Percentiles rank a stretch among this genome's conserved stretches.
phyloP scores from a whole-genome alignment of 257 asterid genomes.

The Primulina eburnea region DNA sequence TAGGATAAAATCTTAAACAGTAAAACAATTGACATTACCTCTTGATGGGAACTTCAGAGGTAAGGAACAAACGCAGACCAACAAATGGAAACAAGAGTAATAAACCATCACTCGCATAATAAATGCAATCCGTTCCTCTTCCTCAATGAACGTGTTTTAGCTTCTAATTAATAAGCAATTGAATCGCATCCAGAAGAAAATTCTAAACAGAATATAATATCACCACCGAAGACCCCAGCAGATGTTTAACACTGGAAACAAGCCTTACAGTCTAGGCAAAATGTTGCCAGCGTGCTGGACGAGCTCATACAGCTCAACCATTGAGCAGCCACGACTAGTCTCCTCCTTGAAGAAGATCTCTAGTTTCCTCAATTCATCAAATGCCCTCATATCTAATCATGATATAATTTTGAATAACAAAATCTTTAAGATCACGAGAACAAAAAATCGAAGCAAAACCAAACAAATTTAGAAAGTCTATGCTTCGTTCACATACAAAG shows the following conservation, averaged over 20 bases:
- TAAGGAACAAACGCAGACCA: background rate
- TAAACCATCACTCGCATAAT: constrained; percentile 15
- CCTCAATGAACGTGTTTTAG: constrained; percentile 4
- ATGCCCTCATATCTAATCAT: constrained; percentile 90
- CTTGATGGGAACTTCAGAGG: constrained; percentile 2
- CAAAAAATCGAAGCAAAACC: constrained; percentile 13
- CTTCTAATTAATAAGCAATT: constrained; percentile 13
- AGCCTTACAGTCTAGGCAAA: constrained; percentile 84
- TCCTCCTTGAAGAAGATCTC: constrained; percentile 92
- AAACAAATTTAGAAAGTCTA: constrained; percentile 17
- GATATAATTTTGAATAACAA: constrained; percentile 14
- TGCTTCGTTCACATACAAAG: constrained; percentile 53
- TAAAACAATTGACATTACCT: constrained; percentile 2
- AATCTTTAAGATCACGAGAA: background rate
- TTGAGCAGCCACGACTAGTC: constrained; percentile 83
- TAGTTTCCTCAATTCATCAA: constrained; percentile 92
- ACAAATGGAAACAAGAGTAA: constrained; percentile 1
- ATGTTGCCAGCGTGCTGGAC: constrained; percentile 99
- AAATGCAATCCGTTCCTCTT: constrained; percentile 10
- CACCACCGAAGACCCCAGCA: background rate
- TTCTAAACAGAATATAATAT: background rate
- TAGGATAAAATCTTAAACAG: constrained; percentile 4
- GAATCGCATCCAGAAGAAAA: constrained; percentile 19
- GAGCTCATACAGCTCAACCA: constrained; percentile 93
- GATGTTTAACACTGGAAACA: background rate